Conservation (phyloP, 208 protist species). For the Trypanosoma mega region DNA sequence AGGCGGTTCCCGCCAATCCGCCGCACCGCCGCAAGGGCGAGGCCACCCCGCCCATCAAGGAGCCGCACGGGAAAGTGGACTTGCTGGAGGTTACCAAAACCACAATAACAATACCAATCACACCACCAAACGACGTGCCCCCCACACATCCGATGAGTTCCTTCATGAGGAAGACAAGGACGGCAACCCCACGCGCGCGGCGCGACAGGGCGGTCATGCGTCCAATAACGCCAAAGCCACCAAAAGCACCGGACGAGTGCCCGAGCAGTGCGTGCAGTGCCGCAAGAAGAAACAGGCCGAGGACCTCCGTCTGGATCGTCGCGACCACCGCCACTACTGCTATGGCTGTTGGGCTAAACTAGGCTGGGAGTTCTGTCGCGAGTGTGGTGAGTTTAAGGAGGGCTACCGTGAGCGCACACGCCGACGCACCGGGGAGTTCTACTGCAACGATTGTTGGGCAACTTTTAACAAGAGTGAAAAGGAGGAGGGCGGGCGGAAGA, state of each 20-base stretch:
- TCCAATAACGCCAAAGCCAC: background rate
- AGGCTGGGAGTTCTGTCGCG: slow-evolving; percentile 62
- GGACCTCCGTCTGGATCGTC: slow-evolving; percentile 59
- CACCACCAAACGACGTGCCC: slow-evolving; percentile 6
- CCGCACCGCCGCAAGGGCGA: too few relatives aligned
- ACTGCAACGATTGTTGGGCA: slow-evolving; percentile 37
- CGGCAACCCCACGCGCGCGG: too few relatives aligned
- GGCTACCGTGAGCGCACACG: slow-evolving; percentile 44
- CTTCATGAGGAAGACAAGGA: slow-evolving; percentile 8
- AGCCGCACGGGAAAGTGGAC: too few relatives aligned
- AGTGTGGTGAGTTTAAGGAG: slow-evolving; percentile 68
- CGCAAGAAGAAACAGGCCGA: slow-evolving; percentile 44
- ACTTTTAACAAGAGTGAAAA: slow-evolving; percentile 20
- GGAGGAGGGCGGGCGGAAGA: slow-evolving; percentile 18
- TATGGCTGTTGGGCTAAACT: slow-evolving; percentile 72
- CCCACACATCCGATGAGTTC: too few relatives aligned
- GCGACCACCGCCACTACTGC: slow-evolving; percentile 64
- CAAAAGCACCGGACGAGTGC: background rate
- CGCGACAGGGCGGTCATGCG: too few relatives aligned
- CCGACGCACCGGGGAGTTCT: slow-evolving; percentile 34
- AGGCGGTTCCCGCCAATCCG: too few relatives aligned
- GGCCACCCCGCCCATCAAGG: too few relatives aligned
- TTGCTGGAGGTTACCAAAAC: background rate
- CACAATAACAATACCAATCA: background rate
- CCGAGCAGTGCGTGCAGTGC: slow-evolving; percentile 54